Evolutionary conservation across 2,329 filamentous ascomycete species (phyloP).

Genomic region (Fusarium luffae): DNA sequence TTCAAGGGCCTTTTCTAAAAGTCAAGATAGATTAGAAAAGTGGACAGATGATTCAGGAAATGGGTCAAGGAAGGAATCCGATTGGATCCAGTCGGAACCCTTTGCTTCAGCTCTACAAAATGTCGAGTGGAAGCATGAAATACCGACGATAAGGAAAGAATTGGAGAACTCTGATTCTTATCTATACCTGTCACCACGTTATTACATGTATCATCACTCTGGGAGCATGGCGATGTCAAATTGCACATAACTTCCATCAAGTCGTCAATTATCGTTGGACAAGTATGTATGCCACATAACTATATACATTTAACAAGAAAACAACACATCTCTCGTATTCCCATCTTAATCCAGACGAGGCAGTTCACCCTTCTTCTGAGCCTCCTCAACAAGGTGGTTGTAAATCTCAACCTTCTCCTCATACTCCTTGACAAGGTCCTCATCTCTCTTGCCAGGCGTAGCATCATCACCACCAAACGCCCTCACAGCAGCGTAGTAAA

Average conservation of each 20-base stretch:
- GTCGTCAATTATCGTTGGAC: not conserved
- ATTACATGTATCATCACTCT: too few species aligned
- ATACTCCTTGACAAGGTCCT: slow-evolving; percentile 48
- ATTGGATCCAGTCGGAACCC: too few species aligned
- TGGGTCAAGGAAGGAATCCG: too few species aligned
- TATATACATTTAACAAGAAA: not conserved
- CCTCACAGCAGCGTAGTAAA: slow-evolving; percentile 55
- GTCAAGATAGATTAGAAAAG: too few species aligned
- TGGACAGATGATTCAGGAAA: too few species aligned
- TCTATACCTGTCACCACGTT: too few species aligned
- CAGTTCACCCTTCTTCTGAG: slow-evolving; percentile 50
- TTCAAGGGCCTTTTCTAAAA: too few species aligned
- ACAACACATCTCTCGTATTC: rapidly evolving
- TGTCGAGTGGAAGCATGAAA: too few species aligned
- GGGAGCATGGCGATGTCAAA: too few species aligned
- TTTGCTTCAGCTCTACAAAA: too few species aligned
- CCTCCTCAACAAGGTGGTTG: slow-evolving; percentile 50
- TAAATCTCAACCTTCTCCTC: slow-evolving; percentile 51
- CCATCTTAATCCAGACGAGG: slow-evolving; percentile 22
- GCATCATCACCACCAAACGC: slow-evolving; percentile 51
- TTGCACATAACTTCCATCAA: rapidly evolving
- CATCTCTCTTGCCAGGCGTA: slow-evolving; percentile 44
- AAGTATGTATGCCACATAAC: not conserved
- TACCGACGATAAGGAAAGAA: too few species aligned
- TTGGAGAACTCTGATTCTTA: too few species aligned